A percentile compares a stretch with the other conserved stretches of the same genome.
Evolutionary conservation across 148 eudicot genomes (phyloP).

Genomic region (Oxyria digyna): DNA sequence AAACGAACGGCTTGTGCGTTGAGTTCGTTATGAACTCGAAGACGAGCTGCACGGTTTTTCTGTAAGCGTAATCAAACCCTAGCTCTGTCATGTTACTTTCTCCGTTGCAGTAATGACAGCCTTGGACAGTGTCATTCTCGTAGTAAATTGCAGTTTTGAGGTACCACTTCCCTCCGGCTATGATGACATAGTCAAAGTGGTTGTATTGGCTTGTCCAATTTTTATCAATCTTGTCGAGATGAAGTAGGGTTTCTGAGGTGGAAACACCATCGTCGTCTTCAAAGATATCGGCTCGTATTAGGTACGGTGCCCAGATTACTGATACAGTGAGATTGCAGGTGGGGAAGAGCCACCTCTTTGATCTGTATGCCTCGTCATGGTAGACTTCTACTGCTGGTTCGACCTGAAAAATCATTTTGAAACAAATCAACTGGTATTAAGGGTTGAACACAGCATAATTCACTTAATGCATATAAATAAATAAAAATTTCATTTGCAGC

Average conservation of each 20-base stretch:
- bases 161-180: slow-evolving; percentile 75
- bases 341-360: slow-evolving; percentile 58
- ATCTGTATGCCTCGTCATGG: slow-evolving; percentile 48
- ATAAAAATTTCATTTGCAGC: not conserved
- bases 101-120: slow-evolving; percentile 59
- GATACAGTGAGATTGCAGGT: slow-evolving; percentile 55
- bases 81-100: slow-evolving; percentile 43
- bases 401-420: slow-evolving; percentile 25
- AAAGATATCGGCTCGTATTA: slow-evolving; percentile 40
- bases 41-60: slow-evolving; percentile 23
- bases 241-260: slow-evolving; percentile 36
- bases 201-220: slow-evolving; percentile 43
- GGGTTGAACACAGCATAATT: not conserved
- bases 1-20: slow-evolving; percentile 25
- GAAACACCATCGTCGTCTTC: slow-evolving; percentile 58
- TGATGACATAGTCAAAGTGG: slow-evolving; percentile 38
- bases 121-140: slow-evolving; percentile 37
- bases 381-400: slow-evolving; percentile 56
- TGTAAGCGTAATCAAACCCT: slow-evolving; percentile 46
- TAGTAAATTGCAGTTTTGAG: slow-evolving; percentile 51
- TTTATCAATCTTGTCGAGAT: slow-evolving; percentile 57
- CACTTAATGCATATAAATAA: not conserved
- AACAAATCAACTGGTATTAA: not conserved
- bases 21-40: slow-evolving; percentile 29
- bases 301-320: slow-evolving; percentile 67